Evolutionary conservation across 2,329 filamentous ascomycete species (phyloP).

Genomic region (Colletotrichum acutatum): DNA sequence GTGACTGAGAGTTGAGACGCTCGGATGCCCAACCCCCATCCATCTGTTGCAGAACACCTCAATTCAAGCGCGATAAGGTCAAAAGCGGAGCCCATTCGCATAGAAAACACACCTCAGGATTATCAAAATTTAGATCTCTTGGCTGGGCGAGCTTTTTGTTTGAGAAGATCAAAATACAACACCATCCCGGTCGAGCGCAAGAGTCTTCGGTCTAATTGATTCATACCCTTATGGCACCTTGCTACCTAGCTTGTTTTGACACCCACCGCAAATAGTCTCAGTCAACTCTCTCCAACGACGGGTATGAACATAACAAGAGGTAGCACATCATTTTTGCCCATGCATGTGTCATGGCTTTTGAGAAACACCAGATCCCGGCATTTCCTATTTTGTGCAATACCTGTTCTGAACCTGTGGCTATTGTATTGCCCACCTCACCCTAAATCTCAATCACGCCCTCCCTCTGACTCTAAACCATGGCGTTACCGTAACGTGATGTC

Average conservation of each 20-base stretch:
- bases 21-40: constrained; percentile 16
- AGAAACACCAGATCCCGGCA: not conserved
- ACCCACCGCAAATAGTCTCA: not conserved
- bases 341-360: not conserved
- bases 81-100: not conserved
- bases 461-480: not conserved
- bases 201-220: not conserved
- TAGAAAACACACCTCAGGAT: not conserved
- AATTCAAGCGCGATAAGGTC: not conserved
- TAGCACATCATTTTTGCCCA: not conserved
- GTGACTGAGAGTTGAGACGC: constrained; percentile 21
- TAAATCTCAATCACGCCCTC: not conserved
- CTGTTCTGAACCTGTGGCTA: not conserved
- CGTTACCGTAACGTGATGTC: not conserved
- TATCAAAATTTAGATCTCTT: constrained; percentile 31
- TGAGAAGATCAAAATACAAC: constrained; percentile 3
- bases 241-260: not conserved
- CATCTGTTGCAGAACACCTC: constrained; percentile 19
- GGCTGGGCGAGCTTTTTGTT: constrained; percentile 13
- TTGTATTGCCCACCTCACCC: not conserved
- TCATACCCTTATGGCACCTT: not conserved
- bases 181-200: not conserved
- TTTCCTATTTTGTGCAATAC: not conserved
- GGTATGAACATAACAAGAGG: not conserved
- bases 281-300: not conserved